These are phyloP conservation scores for Candida arabinofermentans DNA, from an alignment of 805 yeast species.

Conservation along the genomic window DNA sequence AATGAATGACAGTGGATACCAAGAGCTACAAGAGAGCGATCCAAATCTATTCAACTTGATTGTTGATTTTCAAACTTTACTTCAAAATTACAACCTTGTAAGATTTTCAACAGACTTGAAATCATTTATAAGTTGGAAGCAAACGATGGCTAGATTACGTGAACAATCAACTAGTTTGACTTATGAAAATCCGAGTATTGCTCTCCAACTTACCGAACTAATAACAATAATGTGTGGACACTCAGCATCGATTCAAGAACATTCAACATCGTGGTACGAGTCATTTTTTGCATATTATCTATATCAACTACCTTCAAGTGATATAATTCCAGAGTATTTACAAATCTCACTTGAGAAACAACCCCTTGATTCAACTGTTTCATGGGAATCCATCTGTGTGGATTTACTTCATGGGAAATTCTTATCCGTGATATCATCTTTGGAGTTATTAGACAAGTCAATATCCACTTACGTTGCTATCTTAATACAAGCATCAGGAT, in stretches of 20 bases:
- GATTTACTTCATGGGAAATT: constrained; percentile 54
- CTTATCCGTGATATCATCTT: constrained; percentile 51
- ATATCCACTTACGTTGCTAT: constrained; percentile 62
- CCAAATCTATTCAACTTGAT: constrained; percentile 34
- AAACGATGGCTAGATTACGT: constrained; percentile 44
- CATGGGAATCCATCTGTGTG: constrained; percentile 55
- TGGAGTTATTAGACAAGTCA: constrained; percentile 58
- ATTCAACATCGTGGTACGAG: constrained; percentile 67
- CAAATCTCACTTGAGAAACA: constrained; percentile 31
- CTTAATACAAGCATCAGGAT: constrained; percentile 60
- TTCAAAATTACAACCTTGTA: constrained; percentile 36
- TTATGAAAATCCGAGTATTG: constrained; percentile 26
- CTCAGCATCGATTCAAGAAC: constrained; percentile 43
- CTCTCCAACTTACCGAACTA: constrained; percentile 38
- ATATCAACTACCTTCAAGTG: constrained; percentile 54
- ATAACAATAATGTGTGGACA: constrained; percentile 44
- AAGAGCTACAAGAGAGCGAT: constrained; percentile 31
- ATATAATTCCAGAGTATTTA: constrained; percentile 39
- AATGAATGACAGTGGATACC: constrained; percentile 40
- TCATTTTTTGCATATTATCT: constrained; percentile 38
- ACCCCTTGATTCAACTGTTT: constrained; percentile 34
- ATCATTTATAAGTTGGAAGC: constrained; percentile 48
- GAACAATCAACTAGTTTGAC: constrained; percentile 33
- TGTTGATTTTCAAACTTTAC: constrained; percentile 36
- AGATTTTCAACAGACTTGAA: constrained; percentile 34